Percentiles rank a stretch among this genome's conserved stretches.
Evolutionary conservation across 106 monocot species (phyloP).

Genomic region (Dactylorhiza incarnata): DNA sequence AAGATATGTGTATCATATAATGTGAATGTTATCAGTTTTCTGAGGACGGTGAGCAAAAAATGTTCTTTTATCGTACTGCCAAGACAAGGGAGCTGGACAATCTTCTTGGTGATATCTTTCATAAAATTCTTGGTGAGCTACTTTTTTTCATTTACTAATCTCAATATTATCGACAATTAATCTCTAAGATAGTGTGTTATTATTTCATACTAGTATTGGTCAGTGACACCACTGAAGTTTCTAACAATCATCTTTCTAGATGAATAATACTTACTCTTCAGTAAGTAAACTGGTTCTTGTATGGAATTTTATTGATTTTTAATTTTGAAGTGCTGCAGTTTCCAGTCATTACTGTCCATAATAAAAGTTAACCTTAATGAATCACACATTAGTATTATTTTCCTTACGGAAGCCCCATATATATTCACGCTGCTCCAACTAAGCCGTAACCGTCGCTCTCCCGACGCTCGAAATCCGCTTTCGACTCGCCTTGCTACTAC

Average conservation of each 20-base stretch:
- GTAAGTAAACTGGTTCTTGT: no score
- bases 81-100: constrained; percentile 91
- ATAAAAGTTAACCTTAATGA: no score
- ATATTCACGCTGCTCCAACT: no score
- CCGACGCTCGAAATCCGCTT: no score
- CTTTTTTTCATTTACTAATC: not conserved
- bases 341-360: no score
- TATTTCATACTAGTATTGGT: not conserved
- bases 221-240: not conserved
- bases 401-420: no score
- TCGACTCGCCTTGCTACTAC: no score
- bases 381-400: no score
- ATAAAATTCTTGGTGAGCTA: constrained; percentile 95
- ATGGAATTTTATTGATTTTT: no score
- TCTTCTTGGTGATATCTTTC: constrained; percentile 94
- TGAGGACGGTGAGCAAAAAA: constrained; percentile 80
- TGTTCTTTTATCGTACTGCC: constrained; percentile 79
- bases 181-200: not conserved
- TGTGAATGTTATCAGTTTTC: constrained; percentile 57
- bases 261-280: not conserved
- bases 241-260: not conserved
- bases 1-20: not conserved
- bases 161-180: not conserved
- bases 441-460: no score
- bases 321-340: no score